Percentiles rank a stretch among this genome's conserved stretches.
phyloP scores from a whole-genome alignment of 1,284 basidiomycete species.

The Rhodotorula sp. region DNA sequence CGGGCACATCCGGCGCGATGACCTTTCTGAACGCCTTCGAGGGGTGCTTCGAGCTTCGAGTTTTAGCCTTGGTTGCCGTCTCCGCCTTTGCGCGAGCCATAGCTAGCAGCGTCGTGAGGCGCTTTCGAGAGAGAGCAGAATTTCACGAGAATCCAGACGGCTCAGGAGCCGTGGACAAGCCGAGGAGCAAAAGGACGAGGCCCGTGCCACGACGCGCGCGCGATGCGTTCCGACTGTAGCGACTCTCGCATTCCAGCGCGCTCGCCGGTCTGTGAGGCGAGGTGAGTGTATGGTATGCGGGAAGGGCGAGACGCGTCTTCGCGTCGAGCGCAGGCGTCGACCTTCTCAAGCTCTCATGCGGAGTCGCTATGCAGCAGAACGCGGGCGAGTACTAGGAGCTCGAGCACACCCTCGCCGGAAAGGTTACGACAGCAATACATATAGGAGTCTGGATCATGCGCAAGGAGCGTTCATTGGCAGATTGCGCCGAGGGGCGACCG shows the following conservation, averaged over 20 bases:
- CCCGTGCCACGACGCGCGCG: neutral
- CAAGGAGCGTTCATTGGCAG: too few species aligned
- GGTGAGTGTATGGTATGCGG: neutral
- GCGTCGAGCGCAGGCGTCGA: neutral
- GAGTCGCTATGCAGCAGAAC: neutral
- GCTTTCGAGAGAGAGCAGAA: neutral
- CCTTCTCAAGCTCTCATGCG: neutral
- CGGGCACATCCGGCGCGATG: too few species aligned
- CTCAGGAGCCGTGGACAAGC: neutral
- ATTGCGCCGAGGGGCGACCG: too few species aligned
- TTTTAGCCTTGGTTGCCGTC: too few species aligned
- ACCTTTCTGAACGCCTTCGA: too few species aligned
- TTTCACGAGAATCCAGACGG: neutral
- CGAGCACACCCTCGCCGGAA: neutral
- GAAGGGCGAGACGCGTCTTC: neutral
- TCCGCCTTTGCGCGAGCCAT: too few species aligned
- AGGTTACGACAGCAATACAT: too few species aligned
- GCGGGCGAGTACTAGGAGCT: neutral
- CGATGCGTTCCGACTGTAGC: neutral
- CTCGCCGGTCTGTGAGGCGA: too few species aligned
- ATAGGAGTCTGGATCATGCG: too few species aligned
- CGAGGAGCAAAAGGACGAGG: neutral
- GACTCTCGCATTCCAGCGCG: neutral
- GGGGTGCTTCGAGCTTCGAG: too few species aligned
- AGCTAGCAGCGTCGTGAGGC: too few species aligned